A percentile compares a stretch with the other conserved stretches of the same genome.
Conservation (phyloP, 1,284 basidiomycete genomes). For the Austroboletus novae-zelandiae region DNA sequence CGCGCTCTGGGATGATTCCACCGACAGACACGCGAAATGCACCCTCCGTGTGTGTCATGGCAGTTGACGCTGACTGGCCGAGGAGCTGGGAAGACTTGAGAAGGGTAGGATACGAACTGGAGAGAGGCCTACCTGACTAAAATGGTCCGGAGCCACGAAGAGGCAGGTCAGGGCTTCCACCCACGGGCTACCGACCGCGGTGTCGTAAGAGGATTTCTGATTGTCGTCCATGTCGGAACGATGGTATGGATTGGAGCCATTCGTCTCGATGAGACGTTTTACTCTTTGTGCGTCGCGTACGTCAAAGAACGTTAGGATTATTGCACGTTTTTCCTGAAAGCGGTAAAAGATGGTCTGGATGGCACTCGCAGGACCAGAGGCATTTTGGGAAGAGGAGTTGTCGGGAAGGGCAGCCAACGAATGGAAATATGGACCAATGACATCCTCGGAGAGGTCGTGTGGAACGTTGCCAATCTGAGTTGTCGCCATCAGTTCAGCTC, state of each 20-base stretch:
- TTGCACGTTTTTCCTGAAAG: slow-evolving; percentile 45
- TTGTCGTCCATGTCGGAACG: slow-evolving; percentile 23
- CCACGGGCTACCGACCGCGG: slow-evolving; percentile 18
- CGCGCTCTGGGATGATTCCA: slow-evolving; percentile 18
- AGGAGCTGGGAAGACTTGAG: slow-evolving; percentile 34
- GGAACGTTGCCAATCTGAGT: slow-evolving; percentile 34
- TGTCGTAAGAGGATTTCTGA: slow-evolving; percentile 20
- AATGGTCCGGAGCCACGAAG: slow-evolving; percentile 33
- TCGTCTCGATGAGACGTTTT: slow-evolving; percentile 37
- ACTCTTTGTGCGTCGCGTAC: slow-evolving; percentile 52
- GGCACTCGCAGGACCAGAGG: slow-evolving; percentile 13
- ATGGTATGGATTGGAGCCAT: slow-evolving; percentile 22
- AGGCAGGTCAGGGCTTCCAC: slow-evolving; percentile 23
- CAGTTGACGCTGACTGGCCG: slow-evolving; percentile 37
- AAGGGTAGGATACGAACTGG: background rate
- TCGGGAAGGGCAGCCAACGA: slow-evolving; percentile 21
- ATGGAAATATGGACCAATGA: slow-evolving; percentile 33
- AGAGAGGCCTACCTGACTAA: slow-evolving; percentile 24
- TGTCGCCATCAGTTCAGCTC: slow-evolving; percentile 13
- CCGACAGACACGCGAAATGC: slow-evolving; percentile 40
- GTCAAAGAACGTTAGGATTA: slow-evolving; percentile 65
- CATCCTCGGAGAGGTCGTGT: slow-evolving; percentile 34
- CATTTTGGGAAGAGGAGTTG: slow-evolving; percentile 10
- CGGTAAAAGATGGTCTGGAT: slow-evolving; percentile 55
- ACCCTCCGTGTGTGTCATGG: slow-evolving; percentile 41